Evolutionary conservation across 768 basidiomycete genomes (phyloP), one percentile per base, ranked within the genome.

Genomic region (Lanmaoa rubissima): DNA sequence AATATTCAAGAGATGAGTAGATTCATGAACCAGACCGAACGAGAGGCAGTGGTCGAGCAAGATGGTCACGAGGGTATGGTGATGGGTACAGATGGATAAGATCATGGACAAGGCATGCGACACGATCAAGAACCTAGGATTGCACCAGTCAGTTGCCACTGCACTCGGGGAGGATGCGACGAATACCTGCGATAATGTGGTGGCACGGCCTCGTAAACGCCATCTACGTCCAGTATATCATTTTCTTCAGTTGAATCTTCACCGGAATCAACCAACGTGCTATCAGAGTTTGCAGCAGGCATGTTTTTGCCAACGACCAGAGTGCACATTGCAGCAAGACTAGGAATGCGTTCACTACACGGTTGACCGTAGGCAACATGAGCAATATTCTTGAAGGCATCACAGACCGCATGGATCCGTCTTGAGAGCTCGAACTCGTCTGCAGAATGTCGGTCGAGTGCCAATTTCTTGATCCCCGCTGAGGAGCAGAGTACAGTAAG

Each of bases 81-180:
- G 74, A 47, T 71, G 76, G 5, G 77, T 72, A 55, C 79, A 83
- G 4, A 70, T 68, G 24, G 70, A 69, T 40, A 85, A 65, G 14
- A 83, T 73, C 31, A 84, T 65, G 24, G 73, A 74, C 8, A 85
- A 65, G 10, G 83, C 80, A 63, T 87, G 83, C 0, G 83, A 76
- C 5, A 81, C 63, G 19, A 86, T 61, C 19, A 80, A 73, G 63
- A 73, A 78, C 46, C 84, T 86, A 41, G 12, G 19, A 8, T 35
- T 35, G 24, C 26, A 48, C 21, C 26, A 9, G 49, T 66, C 46
- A 59, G 41, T 46, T 46, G 43, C 19, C 41, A 47, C 40, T 24
- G 24, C n/a, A 55, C 72, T 54, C 2, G 11, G 11, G 24, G 28
- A 48, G 10, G n/a, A 57, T n/a, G 12, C 16, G 26, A 63, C 35